Base-by-base conservation (phyloP, 495 filamentous ascomycete genomes). In the Lasiosphaeria ovina region DNA sequence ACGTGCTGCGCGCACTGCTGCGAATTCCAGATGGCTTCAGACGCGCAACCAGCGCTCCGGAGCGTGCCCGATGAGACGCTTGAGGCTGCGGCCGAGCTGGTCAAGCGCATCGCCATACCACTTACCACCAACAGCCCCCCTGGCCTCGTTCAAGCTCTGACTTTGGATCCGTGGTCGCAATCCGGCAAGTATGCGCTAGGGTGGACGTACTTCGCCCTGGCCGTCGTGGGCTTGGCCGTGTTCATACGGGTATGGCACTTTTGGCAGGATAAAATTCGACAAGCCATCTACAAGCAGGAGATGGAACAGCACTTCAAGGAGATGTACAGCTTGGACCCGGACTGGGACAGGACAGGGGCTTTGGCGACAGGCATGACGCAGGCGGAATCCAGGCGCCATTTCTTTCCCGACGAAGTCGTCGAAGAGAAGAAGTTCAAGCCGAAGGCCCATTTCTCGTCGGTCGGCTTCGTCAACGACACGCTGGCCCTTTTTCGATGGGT, bases 151-250 rank as follows among this genome's bases (percentile, higher is more conserved):
- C 86, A 88, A 68, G 90, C 92, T 34, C 84, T 83, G 68, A 87
- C 85, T 14, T 76, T 87, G 70, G 92, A 96, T 74, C 88, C 91
- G 51, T 96, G 88, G 88, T 78, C 69, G 10, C 69, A 89, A 69
- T 85, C 90, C n/a, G 89, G 88, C 11, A 93, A 95, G 77, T 96
- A 96, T 73, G 90, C 80, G n/a, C 73, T 91, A 57, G 91, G 88
- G 38, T 94, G 90, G 86, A 88, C 91, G 3, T 96, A 93, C 70
- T 94, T 96, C 65, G 84, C 87, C 49, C 68, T 95, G 33, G 83
- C 89, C 55, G 66, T 96, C 49, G 74, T 92, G 59, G 78, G 83
- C 45, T 59, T 86, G 57, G 81, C 90, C 9, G 72, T 83, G 3
- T 67, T 85, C 11, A 75, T 92, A 67, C 83, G 90, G 61, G 83